Conservation (phyloP, 2,329 filamentous ascomycete species). For the Zymoseptoria tritici region DNA sequence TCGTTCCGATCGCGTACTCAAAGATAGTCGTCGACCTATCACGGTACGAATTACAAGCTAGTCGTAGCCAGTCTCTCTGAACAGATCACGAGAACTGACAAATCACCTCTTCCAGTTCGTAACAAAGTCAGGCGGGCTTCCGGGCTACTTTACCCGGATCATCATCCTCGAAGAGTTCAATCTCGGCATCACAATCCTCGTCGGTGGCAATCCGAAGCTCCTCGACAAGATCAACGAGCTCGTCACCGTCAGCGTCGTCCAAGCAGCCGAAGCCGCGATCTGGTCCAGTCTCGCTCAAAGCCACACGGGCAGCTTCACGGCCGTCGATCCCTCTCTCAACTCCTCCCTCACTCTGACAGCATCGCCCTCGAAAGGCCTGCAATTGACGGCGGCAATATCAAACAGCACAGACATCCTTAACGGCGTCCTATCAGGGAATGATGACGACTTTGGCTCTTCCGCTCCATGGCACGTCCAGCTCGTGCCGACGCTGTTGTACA, state of each 20-base stretch:
- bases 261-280: conserved; percentile 27
- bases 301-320: conserved; percentile 15
- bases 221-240: conserved; percentile 22
- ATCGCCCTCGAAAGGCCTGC: conserved; percentile 16
- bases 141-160: conserved; percentile 37
- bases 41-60: conserved; percentile 23
- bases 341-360: conserved; percentile 15
- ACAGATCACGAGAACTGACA: not conserved
- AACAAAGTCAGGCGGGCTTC: conserved; percentile 39
- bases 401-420: conserved; percentile 22
- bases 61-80: too few relatives aligned
- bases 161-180: conserved; percentile 38
- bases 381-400: conserved; percentile 18
- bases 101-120: conserved; percentile 24
- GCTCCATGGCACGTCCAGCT: conserved; percentile 20
- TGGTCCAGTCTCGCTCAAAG: conserved; percentile 13
- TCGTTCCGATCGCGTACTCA: conserved; percentile 34
- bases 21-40: conserved; percentile 31
- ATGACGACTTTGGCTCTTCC: not conserved
- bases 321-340: conserved; percentile 15
- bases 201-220: conserved; percentile 20
- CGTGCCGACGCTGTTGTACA: conserved; percentile 22
- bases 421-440: conserved; percentile 1
- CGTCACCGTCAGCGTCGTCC: conserved; percentile 26
- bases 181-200: conserved; percentile 37